Evolutionary conservation across 208 protist genomes (phyloP).

Genomic region (Wallacemonas sp.): DNA sequence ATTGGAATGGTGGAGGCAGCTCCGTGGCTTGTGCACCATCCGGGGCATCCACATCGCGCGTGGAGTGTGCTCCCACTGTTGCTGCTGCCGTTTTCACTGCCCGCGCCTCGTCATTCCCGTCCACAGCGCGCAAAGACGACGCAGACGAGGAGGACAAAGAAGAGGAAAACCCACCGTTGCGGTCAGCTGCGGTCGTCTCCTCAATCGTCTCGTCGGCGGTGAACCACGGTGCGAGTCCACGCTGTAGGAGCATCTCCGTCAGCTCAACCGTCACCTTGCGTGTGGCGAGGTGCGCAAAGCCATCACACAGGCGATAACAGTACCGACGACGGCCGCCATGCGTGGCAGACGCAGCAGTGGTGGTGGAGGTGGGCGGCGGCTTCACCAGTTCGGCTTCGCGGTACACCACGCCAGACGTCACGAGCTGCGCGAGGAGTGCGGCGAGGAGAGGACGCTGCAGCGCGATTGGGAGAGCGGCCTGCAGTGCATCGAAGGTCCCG

Average conservation of each 20-base stretch:
- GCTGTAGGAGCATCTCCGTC: constrained; percentile 37
- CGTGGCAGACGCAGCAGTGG: neutral
- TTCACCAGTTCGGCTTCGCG: constrained; percentile 31
- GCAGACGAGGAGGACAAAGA: neutral
- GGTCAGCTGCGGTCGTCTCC: neutral
- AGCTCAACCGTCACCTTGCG: constrained; percentile 52
- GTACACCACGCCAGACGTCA: constrained; percentile 49
- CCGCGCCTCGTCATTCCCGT: no score
- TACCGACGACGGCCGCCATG: constrained; percentile 20
- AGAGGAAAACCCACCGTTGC: neutral
- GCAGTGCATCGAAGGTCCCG: constrained; percentile 51
- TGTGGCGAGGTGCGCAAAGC: constrained; percentile 28
- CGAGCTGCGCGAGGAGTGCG: constrained; percentile 46
- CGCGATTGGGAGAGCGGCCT: constrained; percentile 37
- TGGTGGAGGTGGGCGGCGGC: neutral
- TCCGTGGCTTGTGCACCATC: no score
- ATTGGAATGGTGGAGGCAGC: no score
- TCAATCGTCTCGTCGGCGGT: constrained; percentile 15
- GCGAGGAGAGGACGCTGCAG: constrained; percentile 54
- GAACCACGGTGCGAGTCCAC: constrained; percentile 20
- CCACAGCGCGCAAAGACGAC: no score
- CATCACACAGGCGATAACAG: constrained; percentile 38
- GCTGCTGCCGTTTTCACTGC: no score
- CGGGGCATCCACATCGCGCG: no score
- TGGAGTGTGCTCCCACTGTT: no score